Percentiles rank a stretch among this genome's conserved stretches.
Conservation (phyloP, 768 basidiomycete species). For the Leccinellum rugosiceps region DNA sequence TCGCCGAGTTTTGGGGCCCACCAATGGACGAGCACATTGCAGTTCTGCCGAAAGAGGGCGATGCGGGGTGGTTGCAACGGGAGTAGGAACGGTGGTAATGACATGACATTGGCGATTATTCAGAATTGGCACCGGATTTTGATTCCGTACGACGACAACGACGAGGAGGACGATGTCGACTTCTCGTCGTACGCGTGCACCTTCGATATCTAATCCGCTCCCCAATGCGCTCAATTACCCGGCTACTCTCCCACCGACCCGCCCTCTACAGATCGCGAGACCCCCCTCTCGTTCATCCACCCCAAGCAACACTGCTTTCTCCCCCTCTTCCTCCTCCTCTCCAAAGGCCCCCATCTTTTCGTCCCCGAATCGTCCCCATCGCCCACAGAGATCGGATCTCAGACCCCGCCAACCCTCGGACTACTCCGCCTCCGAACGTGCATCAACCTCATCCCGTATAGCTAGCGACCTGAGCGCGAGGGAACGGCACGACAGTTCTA, state of each 20-base stretch:
- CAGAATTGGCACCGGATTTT: background rate
- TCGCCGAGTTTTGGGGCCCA: conserved; percentile 37
- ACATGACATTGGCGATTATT: background rate
- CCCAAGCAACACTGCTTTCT: conserved; percentile 41
- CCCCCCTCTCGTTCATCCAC: conserved; percentile 53
- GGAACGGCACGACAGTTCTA: conserved; percentile 49
- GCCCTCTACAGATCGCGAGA: conserved; percentile 62
- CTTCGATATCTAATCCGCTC: conserved; percentile 42
- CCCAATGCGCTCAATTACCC: conserved; percentile 32
- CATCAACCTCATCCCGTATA: conserved; percentile 42
- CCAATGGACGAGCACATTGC: conserved; percentile 46
- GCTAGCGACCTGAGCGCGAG: conserved; percentile 26
- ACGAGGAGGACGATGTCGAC: conserved; percentile 30
- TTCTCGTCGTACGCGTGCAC: conserved; percentile 44
- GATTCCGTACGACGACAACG: background rate
- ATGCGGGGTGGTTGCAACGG: conserved; percentile 2
- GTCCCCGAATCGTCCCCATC: conserved; percentile 50
- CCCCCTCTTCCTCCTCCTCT: conserved; percentile 33
- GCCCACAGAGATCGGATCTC: conserved; percentile 67
- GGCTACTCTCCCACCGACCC: conserved; percentile 37
- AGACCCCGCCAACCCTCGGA: conserved; percentile 54
- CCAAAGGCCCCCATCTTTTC: conserved; percentile 40
- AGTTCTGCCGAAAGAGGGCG: conserved; percentile 8
- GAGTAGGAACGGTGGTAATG: conserved; percentile 11
- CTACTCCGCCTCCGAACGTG: conserved; percentile 48